Conservation (phyloP, 257 asterid genomes). For the Gynochthodes officinalis region DNA sequence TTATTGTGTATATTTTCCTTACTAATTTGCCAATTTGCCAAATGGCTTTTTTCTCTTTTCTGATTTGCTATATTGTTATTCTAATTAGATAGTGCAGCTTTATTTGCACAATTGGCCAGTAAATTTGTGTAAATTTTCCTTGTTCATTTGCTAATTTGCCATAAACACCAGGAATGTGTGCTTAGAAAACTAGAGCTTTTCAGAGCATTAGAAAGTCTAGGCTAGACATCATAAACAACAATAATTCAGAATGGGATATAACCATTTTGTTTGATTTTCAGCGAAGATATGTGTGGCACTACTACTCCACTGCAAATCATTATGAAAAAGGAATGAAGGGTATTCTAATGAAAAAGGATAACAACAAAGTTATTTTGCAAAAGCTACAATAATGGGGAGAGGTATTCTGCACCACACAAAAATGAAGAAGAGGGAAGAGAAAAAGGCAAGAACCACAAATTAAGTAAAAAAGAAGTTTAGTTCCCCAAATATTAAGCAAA, state of each 20-base stretch:
- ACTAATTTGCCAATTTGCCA: no score
- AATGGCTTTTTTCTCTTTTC: no score
- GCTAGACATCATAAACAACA: neutral
- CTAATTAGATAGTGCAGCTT: no score
- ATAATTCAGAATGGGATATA: conserved; percentile 1
- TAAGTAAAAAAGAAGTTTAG: neutral
- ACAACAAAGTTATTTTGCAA: conserved; percentile 48
- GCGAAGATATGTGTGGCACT: conserved; percentile 71
- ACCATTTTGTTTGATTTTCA: conserved; percentile 81
- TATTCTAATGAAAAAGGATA: conserved; percentile 93
- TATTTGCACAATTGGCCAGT: no score
- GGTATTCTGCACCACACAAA: neutral
- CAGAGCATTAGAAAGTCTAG: neutral
- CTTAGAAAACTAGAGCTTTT: neutral
- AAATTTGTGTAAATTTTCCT: no score
- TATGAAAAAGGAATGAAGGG: no score
- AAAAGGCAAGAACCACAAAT: neutral
- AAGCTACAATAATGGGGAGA: conserved; percentile 45
- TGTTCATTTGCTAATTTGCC: no score
- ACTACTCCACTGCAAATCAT: conserved; percentile 65
- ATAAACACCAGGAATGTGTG: no score
- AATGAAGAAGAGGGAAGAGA: no score
- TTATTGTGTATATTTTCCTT: no score
- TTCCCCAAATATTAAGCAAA: conserved; percentile 3
- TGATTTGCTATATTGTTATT: no score